phyloP scores from a whole-genome alignment of 352 stramenopile species.

The Phytophthora fragariaefolia region DNA sequence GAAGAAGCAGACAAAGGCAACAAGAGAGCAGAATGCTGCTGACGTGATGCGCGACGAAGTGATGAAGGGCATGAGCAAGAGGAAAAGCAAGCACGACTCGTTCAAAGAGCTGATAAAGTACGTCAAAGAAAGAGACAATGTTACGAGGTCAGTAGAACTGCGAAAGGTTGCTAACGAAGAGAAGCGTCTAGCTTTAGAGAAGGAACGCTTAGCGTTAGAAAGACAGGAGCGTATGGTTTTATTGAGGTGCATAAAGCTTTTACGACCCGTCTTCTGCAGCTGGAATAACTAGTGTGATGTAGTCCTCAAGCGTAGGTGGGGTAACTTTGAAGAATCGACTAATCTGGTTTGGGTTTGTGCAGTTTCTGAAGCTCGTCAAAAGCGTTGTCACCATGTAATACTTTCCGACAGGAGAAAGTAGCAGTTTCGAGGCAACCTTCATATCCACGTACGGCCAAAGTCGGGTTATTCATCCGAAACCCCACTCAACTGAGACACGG shows the following conservation, averaged over 20 bases:
- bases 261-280: neutral
- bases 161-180: neutral
- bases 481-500: neutral
- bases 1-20: no score
- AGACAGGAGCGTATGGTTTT: neutral
- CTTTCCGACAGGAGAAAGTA: neutral
- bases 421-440: neutral
- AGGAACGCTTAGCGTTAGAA: neutral
- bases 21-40: no score
- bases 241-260: neutral
- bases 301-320: neutral
- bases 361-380: neutral
- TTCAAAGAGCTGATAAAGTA: no score
- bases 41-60: no score
- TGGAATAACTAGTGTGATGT: neutral
- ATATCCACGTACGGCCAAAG: neutral
- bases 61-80: neutral
- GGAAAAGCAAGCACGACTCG: no score
- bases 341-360: neutral
- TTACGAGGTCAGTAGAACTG: neutral
- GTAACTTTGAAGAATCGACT: neutral
- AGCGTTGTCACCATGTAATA: neutral
- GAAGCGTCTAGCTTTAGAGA: neutral
- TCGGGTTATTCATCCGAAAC: neutral
- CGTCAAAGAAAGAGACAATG: neutral